Conservation (phyloP, 1,284 basidiomycete genomes). For the Rhodofomes roseus region DNA sequence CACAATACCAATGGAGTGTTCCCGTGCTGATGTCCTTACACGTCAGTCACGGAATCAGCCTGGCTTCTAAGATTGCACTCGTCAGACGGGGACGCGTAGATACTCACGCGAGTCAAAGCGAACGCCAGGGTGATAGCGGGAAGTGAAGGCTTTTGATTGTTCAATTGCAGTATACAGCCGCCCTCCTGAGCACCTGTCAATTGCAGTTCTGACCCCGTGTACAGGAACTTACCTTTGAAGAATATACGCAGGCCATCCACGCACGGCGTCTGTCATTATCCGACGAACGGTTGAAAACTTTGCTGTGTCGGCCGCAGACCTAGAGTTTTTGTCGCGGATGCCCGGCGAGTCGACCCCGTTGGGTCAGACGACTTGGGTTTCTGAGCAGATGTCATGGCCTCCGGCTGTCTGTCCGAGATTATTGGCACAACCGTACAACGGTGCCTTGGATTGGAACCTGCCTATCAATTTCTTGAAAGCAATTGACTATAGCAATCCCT, state of each 20-base stretch:
- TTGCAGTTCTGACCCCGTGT: no score
- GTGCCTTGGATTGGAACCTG: neutral
- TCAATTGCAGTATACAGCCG: neutral
- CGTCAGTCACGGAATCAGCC: no score
- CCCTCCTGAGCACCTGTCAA: no score
- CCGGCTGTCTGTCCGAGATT: neutral
- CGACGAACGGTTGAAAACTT: neutral
- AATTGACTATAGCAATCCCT: neutral
- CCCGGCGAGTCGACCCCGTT: neutral
- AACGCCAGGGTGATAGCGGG: neutral
- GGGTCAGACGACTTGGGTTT: neutral
- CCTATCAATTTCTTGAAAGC: neutral
- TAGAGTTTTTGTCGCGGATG: neutral
- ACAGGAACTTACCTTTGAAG: no score
- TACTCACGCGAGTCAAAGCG: neutral
- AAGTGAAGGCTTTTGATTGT: neutral
- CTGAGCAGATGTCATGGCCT: neutral
- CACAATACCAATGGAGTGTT: neutral
- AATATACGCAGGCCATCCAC: no score
- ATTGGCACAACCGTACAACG: neutral
- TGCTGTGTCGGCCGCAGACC: neutral
- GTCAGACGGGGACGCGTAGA: neutral
- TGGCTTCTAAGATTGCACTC: neutral
- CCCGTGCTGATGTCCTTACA: no score
- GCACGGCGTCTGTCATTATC: no score